Conservation (phyloP, 495 filamentous ascomycete genomes). For the Xanthoparmelia taractica region DNA sequence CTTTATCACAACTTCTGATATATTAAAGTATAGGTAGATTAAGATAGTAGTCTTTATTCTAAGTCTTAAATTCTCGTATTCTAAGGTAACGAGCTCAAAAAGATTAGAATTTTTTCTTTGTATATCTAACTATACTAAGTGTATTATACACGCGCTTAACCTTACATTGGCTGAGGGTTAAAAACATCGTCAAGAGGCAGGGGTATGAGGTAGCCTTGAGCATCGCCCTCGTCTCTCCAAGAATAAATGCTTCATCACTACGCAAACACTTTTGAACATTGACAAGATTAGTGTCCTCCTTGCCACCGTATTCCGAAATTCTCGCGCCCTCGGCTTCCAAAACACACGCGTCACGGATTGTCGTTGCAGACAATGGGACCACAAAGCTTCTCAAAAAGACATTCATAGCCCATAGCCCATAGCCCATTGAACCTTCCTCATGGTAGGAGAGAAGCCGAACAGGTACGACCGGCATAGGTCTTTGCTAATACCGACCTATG, state of each 20-base stretch:
- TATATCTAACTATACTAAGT: too few relatives aligned
- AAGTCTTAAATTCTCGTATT: too few relatives aligned
- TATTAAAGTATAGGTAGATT: too few relatives aligned
- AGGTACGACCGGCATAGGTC: constrained; percentile 44
- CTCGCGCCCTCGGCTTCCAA: neutral
- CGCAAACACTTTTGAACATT: neutral
- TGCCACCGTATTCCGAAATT: neutral
- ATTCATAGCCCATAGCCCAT: constrained; percentile 6
- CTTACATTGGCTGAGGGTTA: too few relatives aligned
- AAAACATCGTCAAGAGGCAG: neutral
- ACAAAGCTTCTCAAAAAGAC: neutral
- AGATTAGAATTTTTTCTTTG: too few relatives aligned
- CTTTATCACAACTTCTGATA: too few relatives aligned
- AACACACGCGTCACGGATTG: neutral
- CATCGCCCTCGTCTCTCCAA: too few relatives aligned
- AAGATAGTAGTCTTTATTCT: too few relatives aligned
- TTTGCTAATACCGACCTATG: constrained; percentile 88
- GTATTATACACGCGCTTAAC: too few relatives aligned
- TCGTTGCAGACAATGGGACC: constrained; percentile 10
- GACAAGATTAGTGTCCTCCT: neutral
- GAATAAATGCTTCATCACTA: neutral
- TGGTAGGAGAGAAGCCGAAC: constrained; percentile 53
- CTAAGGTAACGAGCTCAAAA: too few relatives aligned
- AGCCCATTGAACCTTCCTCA: constrained; percentile 23
- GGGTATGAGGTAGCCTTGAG: constrained; percentile 6